Base-by-base conservation (phyloP, 2,329 filamentous ascomycete species). In the Trichoderma aggressivum region DNA sequence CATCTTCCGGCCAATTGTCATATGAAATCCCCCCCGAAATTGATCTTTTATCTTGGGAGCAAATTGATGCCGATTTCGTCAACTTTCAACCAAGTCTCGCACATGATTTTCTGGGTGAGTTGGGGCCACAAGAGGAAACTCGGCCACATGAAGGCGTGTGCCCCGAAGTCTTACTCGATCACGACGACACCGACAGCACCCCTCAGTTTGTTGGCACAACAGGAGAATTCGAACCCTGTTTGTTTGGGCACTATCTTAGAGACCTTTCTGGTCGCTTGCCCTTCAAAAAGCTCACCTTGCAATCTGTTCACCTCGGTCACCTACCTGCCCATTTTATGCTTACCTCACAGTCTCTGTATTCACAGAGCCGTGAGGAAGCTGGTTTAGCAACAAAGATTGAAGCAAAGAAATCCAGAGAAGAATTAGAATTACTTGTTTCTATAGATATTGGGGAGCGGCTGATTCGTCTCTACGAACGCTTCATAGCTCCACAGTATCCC, bases 401-500 rank as follows among this genome's bases (percentile, higher is more conserved):
- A n/a, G n/a, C 43, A 47, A 47, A n/a, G 0, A 11, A n/a, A 47
- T 47, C 43, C 18, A 47, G 18, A 21, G 43, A 47, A 47, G 8
- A 47, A 47, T 21, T 47, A 47, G 43, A 47, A 5, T n/a, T 21
- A 47, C 43, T 47, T 47, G 43, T 47, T 21, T 18, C 43, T 47
- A 1, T 47, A 47, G 58, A 36, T n/a, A n/a, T 60, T 24, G 58
- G 58, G 11, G 30, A 36, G 5, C 58, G 58, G 8, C 26, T 60
- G n/a, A 60, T 60, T 36, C 58, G 58, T n/a, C 58, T 60, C 58
- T 60, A 60, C 34, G 58, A 60, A n/a, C 58, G 58, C 18, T 60
- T 60, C 58, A 60, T 60, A 60, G 58, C 30, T 24, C 58, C 58
- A 7, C 30, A 60, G 2, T 60, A 60, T 60, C 58, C 58, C 28